Base-by-base conservation (phyloP, 73 alveolate species). In the Vitrella brassicaformis region DNA sequence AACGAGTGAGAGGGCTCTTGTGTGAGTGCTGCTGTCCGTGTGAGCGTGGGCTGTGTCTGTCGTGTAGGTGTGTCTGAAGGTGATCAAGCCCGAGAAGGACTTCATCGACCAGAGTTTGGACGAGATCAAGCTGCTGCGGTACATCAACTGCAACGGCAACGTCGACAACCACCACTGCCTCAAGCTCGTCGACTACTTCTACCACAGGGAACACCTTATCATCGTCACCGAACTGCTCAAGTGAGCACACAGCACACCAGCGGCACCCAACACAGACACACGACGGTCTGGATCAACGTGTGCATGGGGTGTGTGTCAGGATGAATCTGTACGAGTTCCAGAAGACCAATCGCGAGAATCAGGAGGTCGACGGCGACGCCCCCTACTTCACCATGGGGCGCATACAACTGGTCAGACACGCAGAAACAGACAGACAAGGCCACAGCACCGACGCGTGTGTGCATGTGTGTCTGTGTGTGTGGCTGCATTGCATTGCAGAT, bases 81-180 rank as follows among this genome's bases (percentile, higher is more conserved):
- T 96, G 71, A 95, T 96, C 70, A 98, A 96, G 89, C 95, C 95
- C 79, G 95, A 96, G 83, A 96, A 96, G 88, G 98, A 96, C 93
- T 96, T 95, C 87, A 91, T 94, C 80, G 99, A 96, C 79, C 96
- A 96, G 80, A 79, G 95, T 65, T 86, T 96, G 47, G 99, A 96
- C 74, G 99, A 96, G 84, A 95, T 96, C 85, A 96, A 96, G 89
- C 96, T 96, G 46, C 89, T 96, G 71, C 87, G 93, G 75, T 96
- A 91, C 80, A 92, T 96, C 66, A 91, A 94, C 73, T 85, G 75
- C 25, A 96, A 96, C 88, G 98, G 98, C 31, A 97, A 96, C 76
- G 93, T 92, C 19, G 99, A 96, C 80, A 92, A 91, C 71, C 86
- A 93, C 87, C 68, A 81, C 74, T 84, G 85, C 70, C 70, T 90